Conservation (phyloP, 2,329 filamentous ascomycete species). For the Fusarium agapanthi region DNA sequence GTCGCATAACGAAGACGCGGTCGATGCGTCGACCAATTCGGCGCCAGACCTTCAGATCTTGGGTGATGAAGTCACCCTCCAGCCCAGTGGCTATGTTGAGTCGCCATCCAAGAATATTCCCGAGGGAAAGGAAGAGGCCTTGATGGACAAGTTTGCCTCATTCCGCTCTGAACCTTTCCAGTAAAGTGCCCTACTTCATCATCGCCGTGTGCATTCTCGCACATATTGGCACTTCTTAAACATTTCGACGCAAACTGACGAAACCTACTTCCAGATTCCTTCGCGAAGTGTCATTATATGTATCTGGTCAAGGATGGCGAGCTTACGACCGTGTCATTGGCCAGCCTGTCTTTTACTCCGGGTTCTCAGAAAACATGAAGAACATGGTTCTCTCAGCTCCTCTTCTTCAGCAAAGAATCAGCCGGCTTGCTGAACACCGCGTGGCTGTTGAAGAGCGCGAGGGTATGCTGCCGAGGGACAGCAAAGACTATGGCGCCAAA, state of each 20-base stretch:
- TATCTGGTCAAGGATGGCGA: slow-evolving; percentile 94
- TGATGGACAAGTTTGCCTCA: slow-evolving; percentile 85
- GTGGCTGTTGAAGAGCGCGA: slow-evolving; percentile 80
- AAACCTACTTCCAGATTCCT: slow-evolving; percentile 71
- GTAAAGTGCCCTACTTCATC: slow-evolving; percentile 47
- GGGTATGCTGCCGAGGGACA: slow-evolving; percentile 68
- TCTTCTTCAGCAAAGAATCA: slow-evolving; percentile 77
- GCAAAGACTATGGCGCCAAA: slow-evolving; percentile 61
- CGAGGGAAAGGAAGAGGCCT: slow-evolving; percentile 69
- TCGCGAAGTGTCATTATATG: slow-evolving; percentile 90
- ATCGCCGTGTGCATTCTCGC: neutral
- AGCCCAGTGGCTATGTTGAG: slow-evolving; percentile 74
- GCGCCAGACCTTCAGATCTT: slow-evolving; percentile 82
- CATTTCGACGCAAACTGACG: slow-evolving; percentile 11
- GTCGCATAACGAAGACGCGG: slow-evolving; percentile 43
- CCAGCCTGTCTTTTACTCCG: slow-evolving; percentile 90
- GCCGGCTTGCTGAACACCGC: slow-evolving; percentile 77
- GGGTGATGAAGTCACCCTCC: slow-evolving; percentile 77
- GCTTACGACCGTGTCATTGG: slow-evolving; percentile 91
- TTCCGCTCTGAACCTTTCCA: slow-evolving; percentile 77
- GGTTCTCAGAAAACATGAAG: slow-evolving; percentile 93
- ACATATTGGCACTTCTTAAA: neutral
- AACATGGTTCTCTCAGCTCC: slow-evolving; percentile 77
- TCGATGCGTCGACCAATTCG: slow-evolving; percentile 51
- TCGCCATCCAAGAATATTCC: slow-evolving; percentile 51